Evolutionary conservation across 2,329 filamentous ascomycete genomes (phyloP), one percentile per base, ranked within the genome.

Genomic region (Fusarium succisae): DNA sequence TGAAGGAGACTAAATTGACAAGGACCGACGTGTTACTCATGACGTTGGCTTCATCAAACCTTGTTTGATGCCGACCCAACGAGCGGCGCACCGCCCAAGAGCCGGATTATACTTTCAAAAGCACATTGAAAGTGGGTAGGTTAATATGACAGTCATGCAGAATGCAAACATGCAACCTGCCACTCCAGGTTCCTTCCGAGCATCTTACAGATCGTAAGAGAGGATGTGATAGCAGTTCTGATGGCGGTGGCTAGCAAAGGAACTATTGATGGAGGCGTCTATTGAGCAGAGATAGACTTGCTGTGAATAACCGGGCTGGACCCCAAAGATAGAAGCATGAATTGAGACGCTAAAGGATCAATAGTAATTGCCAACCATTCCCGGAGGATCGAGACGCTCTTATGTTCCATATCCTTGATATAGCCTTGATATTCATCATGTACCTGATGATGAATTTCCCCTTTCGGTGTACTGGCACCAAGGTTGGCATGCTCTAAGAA

Each of bases 1-100:
- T 89, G 78, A 79, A 60, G 17, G 26, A 26, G 39, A 45, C 37
- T 39, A n/a, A n/a, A 41, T 8, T 28, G 35, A 60, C 32, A 53
- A 69, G 32, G 37, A 26, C 39, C 41, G 41, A 57, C 38, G 26
- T 43, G 55, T 53, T 66, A 35, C n/a, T 62, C 56, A 57, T 35
- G 47, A 54, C 45, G 63, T 57, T 63, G 62, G 62, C 44, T 60
- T 56, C 61, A 67, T 63, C 32, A 57, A 68, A 61, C 53, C 28
- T 48, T 47, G 54, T 68, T 55, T 54, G 41, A 63, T 37, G n/a
- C 22, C 22, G 57, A 58, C 39, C 47, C 26, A 66, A 50, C 53
- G 35, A 26, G 51, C 13, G 26, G 39, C 47, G 43, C 45, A 17
- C 45, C 26, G 51, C 32, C 43, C 50, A 37, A 50, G 60, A 57